Percentiles rank a stretch among this genome's conserved stretches.
phyloP scores from a whole-genome alignment of 2,329 filamentous ascomycete genomes.

The Xylariales sp. region DNA sequence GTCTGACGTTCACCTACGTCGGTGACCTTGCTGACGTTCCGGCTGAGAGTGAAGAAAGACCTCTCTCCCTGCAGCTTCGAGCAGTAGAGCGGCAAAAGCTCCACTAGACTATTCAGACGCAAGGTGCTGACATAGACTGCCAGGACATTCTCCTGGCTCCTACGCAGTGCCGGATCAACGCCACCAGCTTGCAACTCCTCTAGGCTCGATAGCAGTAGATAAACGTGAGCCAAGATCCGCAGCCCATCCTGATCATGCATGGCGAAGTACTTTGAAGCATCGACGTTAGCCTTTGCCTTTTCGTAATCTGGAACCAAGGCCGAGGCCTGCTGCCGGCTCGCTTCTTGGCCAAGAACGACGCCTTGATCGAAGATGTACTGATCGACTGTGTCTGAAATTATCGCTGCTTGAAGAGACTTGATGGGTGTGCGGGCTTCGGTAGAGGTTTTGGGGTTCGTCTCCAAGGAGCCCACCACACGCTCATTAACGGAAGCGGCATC shows the following conservation, averaged over 20 bases:
- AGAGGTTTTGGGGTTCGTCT: conserved; percentile 49
- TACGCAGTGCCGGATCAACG: conserved; percentile 32
- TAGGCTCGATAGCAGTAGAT: conserved; percentile 62
- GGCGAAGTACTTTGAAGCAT: conserved; percentile 45
- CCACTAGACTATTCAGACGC: conserved; percentile 65
- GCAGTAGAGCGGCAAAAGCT: conserved; percentile 83
- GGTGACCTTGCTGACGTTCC: conserved; percentile 70
- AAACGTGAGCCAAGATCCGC: conserved; percentile 64
- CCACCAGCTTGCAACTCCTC: conserved; percentile 49
- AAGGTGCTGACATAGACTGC: conserved; percentile 79
- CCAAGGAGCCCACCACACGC: conserved; percentile 57
- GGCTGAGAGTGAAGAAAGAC: conserved; percentile 66
- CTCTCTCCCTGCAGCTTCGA: conserved; percentile 65
- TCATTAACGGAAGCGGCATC: conserved; percentile 47
- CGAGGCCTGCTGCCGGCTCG: conserved; percentile 38
- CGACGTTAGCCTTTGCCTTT: conserved; percentile 28
- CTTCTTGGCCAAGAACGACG: conserved; percentile 41
- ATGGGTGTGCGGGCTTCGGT: conserved; percentile 59
- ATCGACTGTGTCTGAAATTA: conserved; percentile 61
- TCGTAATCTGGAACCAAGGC: conserved; percentile 37
- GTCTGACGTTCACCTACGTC: conserved; percentile 60
- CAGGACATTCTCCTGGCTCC: conserved; percentile 68
- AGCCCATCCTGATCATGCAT: conserved; percentile 59
- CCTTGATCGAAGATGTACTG: conserved; percentile 57
- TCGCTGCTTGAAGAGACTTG: conserved; percentile 71